phyloP scores from a whole-genome alignment of 768 basidiomycete genomes.

The Tulasnella sp. region DNA sequence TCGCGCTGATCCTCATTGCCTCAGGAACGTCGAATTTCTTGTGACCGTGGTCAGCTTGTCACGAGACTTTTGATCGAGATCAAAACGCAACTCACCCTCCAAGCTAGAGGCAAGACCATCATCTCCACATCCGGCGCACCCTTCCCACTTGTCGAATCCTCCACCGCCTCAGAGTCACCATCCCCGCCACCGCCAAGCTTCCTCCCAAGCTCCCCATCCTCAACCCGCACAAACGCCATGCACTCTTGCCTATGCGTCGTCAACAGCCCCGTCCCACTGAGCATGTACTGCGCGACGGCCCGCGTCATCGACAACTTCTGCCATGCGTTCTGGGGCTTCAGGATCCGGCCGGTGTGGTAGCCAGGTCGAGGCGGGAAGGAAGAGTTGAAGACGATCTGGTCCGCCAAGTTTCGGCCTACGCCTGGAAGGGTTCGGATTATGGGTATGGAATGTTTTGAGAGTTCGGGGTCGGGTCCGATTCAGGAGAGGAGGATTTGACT shows the following conservation, averaged over 20 bases:
- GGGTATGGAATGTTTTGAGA: slow-evolving; percentile 46
- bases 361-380: background rate
- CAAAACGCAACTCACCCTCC: too few species aligned
- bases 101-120: slow-evolving; percentile 2
- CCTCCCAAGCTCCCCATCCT: background rate
- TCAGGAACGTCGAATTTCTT: too few species aligned
- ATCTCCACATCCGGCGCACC: slow-evolving; percentile 21
- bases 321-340: background rate
- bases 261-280: background rate
- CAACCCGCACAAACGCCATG: slow-evolving; percentile 6
- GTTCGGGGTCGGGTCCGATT: slow-evolving; percentile 56
- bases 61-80: background rate
- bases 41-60: background rate
- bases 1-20: too few species aligned
- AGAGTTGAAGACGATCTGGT: slow-evolving; percentile 45
- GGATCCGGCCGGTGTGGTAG: background rate
- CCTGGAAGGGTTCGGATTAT: slow-evolving; percentile 57
- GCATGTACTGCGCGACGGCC: background rate
- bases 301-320: background rate
- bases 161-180: background rate
- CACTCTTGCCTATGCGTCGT: slow-evolving; percentile 5
- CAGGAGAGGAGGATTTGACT: slow-evolving; percentile 41
- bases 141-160: slow-evolving; percentile 15
- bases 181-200: background rate
- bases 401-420: slow-evolving; percentile 65